phyloP scores from a whole-genome alignment of 2,329 filamentous ascomycete genomes.

The Hymenoscyphus salicellus region DNA sequence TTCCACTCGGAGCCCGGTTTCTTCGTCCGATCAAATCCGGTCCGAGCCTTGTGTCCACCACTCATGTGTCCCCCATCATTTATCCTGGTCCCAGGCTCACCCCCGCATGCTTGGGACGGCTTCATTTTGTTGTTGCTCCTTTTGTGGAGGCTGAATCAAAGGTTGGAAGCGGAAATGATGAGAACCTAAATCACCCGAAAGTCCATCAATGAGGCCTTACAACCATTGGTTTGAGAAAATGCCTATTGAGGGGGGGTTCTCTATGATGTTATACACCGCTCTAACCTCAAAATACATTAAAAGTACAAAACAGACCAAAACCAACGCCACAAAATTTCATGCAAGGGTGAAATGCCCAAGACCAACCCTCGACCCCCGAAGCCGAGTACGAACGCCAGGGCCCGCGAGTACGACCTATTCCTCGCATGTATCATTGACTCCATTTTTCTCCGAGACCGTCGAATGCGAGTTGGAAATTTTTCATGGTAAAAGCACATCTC shows the following conservation, averaged over 20 bases:
- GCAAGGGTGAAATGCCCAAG: neutral
- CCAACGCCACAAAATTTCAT: neutral
- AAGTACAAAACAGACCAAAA: neutral
- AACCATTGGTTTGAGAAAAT: too few relatives aligned
- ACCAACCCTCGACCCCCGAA: neutral
- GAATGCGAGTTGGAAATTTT: neutral
- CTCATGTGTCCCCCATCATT: too few relatives aligned
- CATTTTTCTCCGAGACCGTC: neutral
- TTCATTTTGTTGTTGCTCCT: neutral
- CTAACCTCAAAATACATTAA: too few relatives aligned
- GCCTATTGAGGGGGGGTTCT: too few relatives aligned
- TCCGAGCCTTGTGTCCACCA: neutral
- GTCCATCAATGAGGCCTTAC: too few relatives aligned
- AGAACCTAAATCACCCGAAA: too few relatives aligned
- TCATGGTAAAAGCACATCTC: constrained; percentile 4
- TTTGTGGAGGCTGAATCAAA: neutral
- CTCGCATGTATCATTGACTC: neutral
- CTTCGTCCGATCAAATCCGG: neutral
- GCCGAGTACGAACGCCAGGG: neutral
- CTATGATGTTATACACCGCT: too few relatives aligned
- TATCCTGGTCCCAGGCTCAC: neutral
- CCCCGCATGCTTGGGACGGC: neutral
- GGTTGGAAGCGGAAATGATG: too few relatives aligned
- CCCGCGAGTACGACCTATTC: neutral
- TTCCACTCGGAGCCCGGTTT: neutral